Evolutionary conservation across 176 grass and related monocot species (phyloP).

Genomic region (Aegilops bicornis): DNA sequence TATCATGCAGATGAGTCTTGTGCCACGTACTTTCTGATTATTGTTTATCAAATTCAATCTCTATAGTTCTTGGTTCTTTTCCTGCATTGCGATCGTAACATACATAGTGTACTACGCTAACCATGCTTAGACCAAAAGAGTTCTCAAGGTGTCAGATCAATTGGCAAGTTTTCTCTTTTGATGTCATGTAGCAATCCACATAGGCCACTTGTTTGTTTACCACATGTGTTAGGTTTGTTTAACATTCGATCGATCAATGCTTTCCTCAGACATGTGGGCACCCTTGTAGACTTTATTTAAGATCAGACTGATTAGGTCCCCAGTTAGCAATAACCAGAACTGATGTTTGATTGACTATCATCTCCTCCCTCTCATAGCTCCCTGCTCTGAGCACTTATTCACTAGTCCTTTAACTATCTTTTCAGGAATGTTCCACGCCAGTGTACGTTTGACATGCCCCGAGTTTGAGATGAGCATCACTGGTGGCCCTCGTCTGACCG

Average conservation of each 20-base stretch:
- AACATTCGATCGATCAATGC: background rate
- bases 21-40: background rate
- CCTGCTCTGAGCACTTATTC: background rate
- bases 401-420: slow-evolving; percentile 11
- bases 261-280: background rate
- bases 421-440: slow-evolving; percentile 43
- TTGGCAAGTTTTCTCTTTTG: no score
- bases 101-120: background rate
- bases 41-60: background rate
- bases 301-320: background rate
- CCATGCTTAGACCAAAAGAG: background rate
- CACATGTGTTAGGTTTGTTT: background rate
- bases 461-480: slow-evolving; percentile 23
- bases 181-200: no score
- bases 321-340: background rate
- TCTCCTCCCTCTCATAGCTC: background rate
- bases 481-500: slow-evolving; percentile 26
- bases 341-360: background rate
- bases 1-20: background rate
- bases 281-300: background rate
- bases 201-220: background rate
- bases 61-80: background rate
- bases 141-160: background rate
- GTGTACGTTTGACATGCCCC: slow-evolving; percentile 21
- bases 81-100: no score